Percentiles rank a stretch among this genome's conserved stretches.
These are phyloP conservation scores for Naganishia vaughanmartiniae DNA, from an alignment of 768 basidiomycete species.

Conservation along the genomic window DNA sequence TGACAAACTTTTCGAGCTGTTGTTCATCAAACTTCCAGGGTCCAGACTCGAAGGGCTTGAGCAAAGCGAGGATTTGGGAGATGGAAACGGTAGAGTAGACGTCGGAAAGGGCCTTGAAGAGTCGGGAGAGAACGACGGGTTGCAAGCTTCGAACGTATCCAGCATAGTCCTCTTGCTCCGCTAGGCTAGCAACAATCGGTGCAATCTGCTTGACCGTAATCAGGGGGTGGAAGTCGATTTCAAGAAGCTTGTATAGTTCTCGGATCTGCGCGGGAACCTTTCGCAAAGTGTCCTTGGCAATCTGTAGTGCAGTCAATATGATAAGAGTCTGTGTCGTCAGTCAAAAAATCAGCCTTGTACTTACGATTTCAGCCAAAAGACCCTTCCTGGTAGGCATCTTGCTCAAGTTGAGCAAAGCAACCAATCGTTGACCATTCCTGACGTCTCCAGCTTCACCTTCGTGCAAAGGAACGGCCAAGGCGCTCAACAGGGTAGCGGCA, in stretches of 20 bases:
- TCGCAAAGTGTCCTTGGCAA: conserved; percentile 77
- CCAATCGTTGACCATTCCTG: conserved; percentile 68
- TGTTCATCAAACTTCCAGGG: conserved; percentile 60
- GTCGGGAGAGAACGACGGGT: conserved; percentile 83
- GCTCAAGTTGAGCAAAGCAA: conserved; percentile 76
- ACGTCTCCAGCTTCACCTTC: conserved; percentile 55
- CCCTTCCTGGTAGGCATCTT: conserved; percentile 83
- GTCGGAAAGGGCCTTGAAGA: conserved; percentile 85
- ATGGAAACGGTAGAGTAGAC: conserved; percentile 86
- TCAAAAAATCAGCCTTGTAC: conserved; percentile 47
- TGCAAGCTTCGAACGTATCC: conserved; percentile 86
- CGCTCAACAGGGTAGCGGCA: conserved; percentile 84
- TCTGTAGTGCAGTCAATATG: conserved; percentile 54
- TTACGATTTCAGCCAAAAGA: conserved; percentile 79
- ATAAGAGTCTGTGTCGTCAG: not conserved
- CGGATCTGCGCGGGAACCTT: conserved; percentile 69
- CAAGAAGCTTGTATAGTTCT: conserved; percentile 79
- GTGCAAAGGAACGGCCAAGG: conserved; percentile 85
- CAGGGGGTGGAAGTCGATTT: conserved; percentile 89
- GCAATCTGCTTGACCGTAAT: conserved; percentile 74
- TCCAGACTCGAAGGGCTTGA: conserved; percentile 66
- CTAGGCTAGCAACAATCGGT: conserved; percentile 64
- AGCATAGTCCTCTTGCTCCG: conserved; percentile 62
- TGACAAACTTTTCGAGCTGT: conserved; percentile 82
- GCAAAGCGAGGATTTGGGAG: conserved; percentile 70